Evolutionary conservation across 176 grass and related monocot species (phyloP).

Genomic region (Rhynchospora tenuis): DNA sequence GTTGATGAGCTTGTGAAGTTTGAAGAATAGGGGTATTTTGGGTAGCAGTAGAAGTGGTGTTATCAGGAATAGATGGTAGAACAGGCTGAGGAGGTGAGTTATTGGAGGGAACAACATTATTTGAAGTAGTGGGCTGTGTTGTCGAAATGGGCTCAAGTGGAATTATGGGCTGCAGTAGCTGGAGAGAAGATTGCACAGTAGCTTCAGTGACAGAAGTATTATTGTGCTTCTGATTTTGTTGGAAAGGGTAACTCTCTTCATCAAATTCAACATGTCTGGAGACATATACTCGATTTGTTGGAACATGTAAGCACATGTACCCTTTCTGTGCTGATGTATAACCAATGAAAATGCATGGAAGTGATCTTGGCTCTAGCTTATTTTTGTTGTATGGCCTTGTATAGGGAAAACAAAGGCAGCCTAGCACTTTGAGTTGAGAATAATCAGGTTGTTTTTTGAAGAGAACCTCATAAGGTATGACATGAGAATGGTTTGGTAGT

Average conservation of each 20-base stretch:
- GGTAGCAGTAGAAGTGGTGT: too few relatives aligned
- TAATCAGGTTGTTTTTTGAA: background rate
- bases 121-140: too few relatives aligned
- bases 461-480: background rate
- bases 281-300: background rate
- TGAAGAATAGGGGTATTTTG: too few relatives aligned
- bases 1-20: too few relatives aligned
- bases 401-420: background rate
- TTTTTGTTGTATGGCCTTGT: background rate
- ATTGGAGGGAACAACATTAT: too few relatives aligned
- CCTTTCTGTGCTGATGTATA: background rate
- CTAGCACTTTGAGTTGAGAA: background rate
- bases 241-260: background rate
- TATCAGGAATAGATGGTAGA: too few relatives aligned
- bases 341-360: background rate
- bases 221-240: too few relatives aligned
- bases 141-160: too few relatives aligned
- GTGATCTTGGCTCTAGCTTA: background rate
- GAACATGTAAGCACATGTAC: background rate
- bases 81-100: too few relatives aligned
- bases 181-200: too few relatives aligned
- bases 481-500: background rate
- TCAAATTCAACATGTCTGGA: background rate
- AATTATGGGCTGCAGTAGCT: too few relatives aligned
- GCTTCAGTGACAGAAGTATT: too few relatives aligned